Base-by-base conservation (phyloP, 2,329 filamentous ascomycete species). In the Claviceps pusilla region DNA sequence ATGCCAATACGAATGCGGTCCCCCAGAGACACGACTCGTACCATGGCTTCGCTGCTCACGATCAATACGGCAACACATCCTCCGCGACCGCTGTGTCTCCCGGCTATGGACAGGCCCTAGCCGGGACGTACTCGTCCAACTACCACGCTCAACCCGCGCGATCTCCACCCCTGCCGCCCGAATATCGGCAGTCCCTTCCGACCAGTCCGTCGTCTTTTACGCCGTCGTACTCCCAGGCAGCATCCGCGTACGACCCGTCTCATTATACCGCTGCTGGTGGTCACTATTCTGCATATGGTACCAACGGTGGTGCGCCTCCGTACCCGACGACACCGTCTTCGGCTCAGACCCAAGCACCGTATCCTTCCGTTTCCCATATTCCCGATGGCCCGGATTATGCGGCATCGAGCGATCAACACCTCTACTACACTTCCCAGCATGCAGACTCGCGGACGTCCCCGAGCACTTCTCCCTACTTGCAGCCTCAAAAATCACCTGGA, bases 1-100 rank as follows among this genome's bases (percentile, higher is more conserved):
- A 82, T 66, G 76, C 77, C 53, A 69, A 65, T 58, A 47, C 55
- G 41, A 68, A 74, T 31, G 65, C 64, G 33, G 62, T 65, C 14
- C 74, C 75, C 11, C 78, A 80, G 59, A 71, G 77, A 47, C 75
- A 76, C 53, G 66, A 73, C 48, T 75, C 76, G 1, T 74, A 78
- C 55, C 67, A 73, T 49, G 75, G 74, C 33, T 75, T 75, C 60
- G 70, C 63, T 58, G 69, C 62, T 54, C 11, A 43, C 31, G 76
- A 77, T 56, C 66, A 65, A 48, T 71, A 73, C 58, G 64, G 63
- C 58, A 74, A 76, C 59, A 65, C 64, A 43, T 65, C 72, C 48
- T 59, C 65, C 39, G 61, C 62, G 7, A 65, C 70, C 10, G 68
- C 71, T 42, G 59, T 64, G 5, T 67, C 69, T 31, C 56, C 67